Percentiles rank a stretch among this genome's conserved stretches.
phyloP scores from a whole-genome alignment of 2,329 filamentous ascomycete genomes.

The Coniosporium tulheliwenetii region DNA sequence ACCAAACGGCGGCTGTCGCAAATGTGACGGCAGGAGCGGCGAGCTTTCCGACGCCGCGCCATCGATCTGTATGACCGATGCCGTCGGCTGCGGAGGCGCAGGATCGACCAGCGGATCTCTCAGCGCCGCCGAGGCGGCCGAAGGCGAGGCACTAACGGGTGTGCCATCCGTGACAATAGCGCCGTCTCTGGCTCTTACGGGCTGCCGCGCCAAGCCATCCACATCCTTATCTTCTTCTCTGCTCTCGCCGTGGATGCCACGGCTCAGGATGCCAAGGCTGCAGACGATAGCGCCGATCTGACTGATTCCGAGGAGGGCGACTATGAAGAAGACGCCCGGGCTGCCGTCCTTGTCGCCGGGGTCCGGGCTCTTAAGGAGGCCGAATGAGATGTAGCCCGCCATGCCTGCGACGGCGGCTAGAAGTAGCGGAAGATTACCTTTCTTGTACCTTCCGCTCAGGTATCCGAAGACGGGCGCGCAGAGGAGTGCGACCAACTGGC shows the following conservation, averaged over 20 bases:
- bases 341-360: slow-evolving; percentile 53
- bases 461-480: slow-evolving; percentile 81
- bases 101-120: slow-evolving; percentile 14
- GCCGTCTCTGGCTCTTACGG: no score
- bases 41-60: slow-evolving; percentile 1
- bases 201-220: background rate
- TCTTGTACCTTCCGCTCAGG: slow-evolving; percentile 51
- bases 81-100: slow-evolving; percentile 2
- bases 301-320: slow-evolving; percentile 70
- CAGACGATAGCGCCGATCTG: slow-evolving; percentile 96
- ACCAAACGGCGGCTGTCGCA: background rate
- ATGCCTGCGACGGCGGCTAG: slow-evolving; percentile 59
- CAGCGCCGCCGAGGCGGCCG: slow-evolving; percentile 17
- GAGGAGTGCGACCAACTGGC: slow-evolving; percentile 72
- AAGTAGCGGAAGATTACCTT: slow-evolving; percentile 59
- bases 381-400: slow-evolving; percentile 62
- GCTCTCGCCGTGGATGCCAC: slow-evolving; percentile 49
- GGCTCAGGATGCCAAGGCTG: slow-evolving; percentile 74
- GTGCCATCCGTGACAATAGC: background rate
- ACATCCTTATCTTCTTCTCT: slow-evolving; percentile 8
- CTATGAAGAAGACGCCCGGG: slow-evolving; percentile 56
- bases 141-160: slow-evolving; percentile 6
- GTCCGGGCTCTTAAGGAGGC: slow-evolving; percentile 62
- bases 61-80: background rate
- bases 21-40: slow-evolving; percentile 4